These are phyloP conservation scores for Colletotrichum salicis DNA, from an alignment of 2,329 filamentous ascomycete genomes.

Conservation along the genomic window DNA sequence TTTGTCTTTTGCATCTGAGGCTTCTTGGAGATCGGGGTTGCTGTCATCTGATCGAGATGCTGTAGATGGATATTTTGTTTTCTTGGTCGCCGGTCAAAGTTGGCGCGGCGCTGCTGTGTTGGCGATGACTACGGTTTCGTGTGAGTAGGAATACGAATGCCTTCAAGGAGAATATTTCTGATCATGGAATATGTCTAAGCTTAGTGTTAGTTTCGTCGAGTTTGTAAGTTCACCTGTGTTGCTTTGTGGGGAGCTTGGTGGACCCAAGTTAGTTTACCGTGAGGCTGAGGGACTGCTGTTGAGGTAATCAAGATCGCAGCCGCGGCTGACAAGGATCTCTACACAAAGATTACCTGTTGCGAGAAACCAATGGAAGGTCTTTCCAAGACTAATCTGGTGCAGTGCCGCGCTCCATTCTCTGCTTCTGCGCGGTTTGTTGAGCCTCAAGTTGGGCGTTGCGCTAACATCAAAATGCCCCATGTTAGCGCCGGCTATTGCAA, in stretches of 20 bases:
- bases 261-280: neutral
- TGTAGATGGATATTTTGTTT: neutral
- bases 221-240: neutral
- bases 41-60: conserved; percentile 10
- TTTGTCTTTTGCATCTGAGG: neutral
- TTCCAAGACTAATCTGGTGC: neutral
- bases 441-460: neutral
- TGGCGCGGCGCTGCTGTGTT: neutral
- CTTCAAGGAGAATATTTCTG: no score
- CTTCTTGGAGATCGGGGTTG: neutral
- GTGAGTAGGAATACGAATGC: neutral
- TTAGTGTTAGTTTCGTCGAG: neutral
- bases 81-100: neutral
- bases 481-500: neutral
- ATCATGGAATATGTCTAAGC: no score
- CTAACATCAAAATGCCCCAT: neutral
- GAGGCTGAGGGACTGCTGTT: neutral
- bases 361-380: neutral
- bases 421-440: neutral
- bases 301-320: neutral
- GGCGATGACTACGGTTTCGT: neutral
- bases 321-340: neutral
- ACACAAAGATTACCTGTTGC: neutral
- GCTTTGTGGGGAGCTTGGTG: neutral
- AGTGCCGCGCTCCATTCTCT: no score